Evolutionary conservation across 257 asterid species (phyloP).

Genomic region (Solanum habrochaites): DNA sequence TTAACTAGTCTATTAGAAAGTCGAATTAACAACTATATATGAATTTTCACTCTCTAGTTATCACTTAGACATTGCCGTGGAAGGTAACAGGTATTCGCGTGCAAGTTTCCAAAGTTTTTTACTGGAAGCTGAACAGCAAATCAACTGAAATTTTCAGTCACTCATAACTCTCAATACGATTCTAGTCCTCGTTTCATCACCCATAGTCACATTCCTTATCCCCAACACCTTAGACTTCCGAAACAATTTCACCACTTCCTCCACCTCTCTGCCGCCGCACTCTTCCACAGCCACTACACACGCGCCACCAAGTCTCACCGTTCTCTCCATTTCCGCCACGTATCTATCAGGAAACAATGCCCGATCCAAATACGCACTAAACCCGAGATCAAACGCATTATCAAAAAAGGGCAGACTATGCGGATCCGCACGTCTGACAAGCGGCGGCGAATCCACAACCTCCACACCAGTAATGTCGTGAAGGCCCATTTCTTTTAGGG

Average conservation of each 20-base stretch:
- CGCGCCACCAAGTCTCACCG: conserved; percentile 62
- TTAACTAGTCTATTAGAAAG: background rate
- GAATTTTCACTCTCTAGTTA: background rate
- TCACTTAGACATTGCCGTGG: background rate
- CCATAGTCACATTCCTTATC: conserved; percentile 45
- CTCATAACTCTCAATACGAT: conserved; percentile 44
- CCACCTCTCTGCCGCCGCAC: conserved; percentile 46
- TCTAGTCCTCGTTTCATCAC: conserved; percentile 56
- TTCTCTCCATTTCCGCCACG: conserved; percentile 73
- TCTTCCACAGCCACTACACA: conserved; percentile 84
- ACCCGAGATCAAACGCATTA: conserved; percentile 64
- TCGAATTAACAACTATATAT: background rate
- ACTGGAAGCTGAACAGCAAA: background rate
- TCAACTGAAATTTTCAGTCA: background rate
- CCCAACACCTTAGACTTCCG: conserved; percentile 42
- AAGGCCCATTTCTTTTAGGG: conserved; percentile 55
- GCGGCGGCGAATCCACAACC: conserved; percentile 68
- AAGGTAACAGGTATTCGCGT: background rate
- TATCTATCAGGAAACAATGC: conserved; percentile 61
- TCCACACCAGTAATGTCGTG: conserved; percentile 78
- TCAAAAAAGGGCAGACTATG: conserved; percentile 74
- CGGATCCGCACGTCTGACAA: conserved; percentile 77
- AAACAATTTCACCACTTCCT: conserved; percentile 48
- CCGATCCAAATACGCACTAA: conserved; percentile 60
- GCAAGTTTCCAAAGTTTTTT: background rate